phyloP scores from a whole-genome alignment of 73 alveolate genomes.

The Paraurostyla sp. region DNA sequence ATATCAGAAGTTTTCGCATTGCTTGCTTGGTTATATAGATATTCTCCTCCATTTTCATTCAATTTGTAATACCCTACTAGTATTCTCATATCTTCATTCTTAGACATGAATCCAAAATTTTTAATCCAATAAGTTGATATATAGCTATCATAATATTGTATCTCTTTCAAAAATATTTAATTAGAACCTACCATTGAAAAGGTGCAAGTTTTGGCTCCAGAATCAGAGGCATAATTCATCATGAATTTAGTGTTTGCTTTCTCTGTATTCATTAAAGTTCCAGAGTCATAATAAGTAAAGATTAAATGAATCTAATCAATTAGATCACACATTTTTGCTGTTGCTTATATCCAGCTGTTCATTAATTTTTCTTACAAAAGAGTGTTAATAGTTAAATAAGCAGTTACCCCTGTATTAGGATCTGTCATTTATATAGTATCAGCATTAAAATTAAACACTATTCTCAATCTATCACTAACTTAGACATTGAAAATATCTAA shows the following conservation, averaged over 20 bases:
- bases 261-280: too few relatives aligned
- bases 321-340: too few relatives aligned
- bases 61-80: neutral
- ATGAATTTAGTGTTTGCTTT: too few relatives aligned
- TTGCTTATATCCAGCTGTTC: too few relatives aligned
- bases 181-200: neutral
- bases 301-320: too few relatives aligned
- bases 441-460: neutral
- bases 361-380: too few relatives aligned
- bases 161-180: neutral
- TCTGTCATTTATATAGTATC: neutral
- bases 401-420: too few relatives aligned
- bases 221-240: too few relatives aligned
- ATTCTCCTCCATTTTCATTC: neutral
- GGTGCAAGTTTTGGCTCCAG: neutral
- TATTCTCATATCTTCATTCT: neutral
- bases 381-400: too few relatives aligned
- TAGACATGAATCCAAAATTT: neutral
- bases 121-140: conserved; percentile 6
- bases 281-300: too few relatives aligned
- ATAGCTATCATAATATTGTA: neutral
- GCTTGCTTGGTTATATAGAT: neutral
- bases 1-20: neutral
- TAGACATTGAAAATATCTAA: neutral
- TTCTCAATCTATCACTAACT: neutral